These are phyloP conservation scores for Phytophthora agathidicida DNA, from an alignment of 352 stramenopile genomes.

Conservation along the genomic window DNA sequence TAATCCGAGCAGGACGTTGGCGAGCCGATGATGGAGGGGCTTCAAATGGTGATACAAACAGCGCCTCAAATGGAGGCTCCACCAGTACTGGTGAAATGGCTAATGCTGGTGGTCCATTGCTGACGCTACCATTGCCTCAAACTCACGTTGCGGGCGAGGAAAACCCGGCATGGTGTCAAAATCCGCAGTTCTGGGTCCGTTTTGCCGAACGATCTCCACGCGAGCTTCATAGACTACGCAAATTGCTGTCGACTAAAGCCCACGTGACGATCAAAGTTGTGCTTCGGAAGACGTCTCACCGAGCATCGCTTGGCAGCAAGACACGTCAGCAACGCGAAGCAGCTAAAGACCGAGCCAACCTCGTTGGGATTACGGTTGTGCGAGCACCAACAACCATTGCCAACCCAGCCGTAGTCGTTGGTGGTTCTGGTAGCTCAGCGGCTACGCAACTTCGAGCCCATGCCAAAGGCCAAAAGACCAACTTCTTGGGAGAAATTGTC, in stretches of 20 bases:
- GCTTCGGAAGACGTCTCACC: conserved; percentile 73
- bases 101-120: conserved; percentile 78
- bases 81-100: conserved; percentile 54
- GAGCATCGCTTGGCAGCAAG: conserved; percentile 44
- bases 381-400: conserved; percentile 19
- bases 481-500: conserved; percentile 73
- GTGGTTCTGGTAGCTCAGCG: conserved; percentile 22
- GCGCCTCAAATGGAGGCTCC: conserved; percentile 29
- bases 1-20: conserved; percentile 72
- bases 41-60: conserved; percentile 39
- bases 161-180: conserved; percentile 83
- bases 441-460: conserved; percentile 50
- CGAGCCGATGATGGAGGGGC: conserved; percentile 45
- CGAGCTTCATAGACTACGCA: conserved; percentile 18
- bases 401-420: conserved; percentile 13
- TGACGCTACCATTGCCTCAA: conserved; percentile 39
- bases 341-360: conserved; percentile 63
- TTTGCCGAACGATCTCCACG: conserved; percentile 39
- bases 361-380: conserved; percentile 67
- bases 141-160: conserved; percentile 46
- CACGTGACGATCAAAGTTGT: conserved; percentile 77
- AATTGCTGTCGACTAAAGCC: conserved; percentile 37
- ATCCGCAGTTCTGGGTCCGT: conserved; percentile 89
- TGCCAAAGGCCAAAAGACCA: conserved; percentile 60
- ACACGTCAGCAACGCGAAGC: conserved; percentile 55